Percentiles rank a stretch among this genome's conserved stretches.
phyloP scores from a whole-genome alignment of 2,329 filamentous ascomycete genomes.

The Apiospora saccharicola region DNA sequence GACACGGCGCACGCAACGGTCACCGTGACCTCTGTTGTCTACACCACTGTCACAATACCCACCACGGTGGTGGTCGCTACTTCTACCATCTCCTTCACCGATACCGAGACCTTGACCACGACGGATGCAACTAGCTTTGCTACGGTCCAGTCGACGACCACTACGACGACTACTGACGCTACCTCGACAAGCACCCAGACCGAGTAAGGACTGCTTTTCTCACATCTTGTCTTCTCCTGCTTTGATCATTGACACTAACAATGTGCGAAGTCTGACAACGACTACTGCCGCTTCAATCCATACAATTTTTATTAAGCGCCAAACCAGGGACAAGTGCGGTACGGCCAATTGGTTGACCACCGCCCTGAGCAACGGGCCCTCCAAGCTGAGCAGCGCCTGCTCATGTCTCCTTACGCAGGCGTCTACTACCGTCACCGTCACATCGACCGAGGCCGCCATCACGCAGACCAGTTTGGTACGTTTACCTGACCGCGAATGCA shows the following conservation, averaged over 20 bases:
- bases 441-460: not conserved
- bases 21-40: conserved; percentile 8
- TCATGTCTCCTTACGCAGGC: conserved; percentile 13
- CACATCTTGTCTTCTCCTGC: not conserved
- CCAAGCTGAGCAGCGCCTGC: conserved; percentile 1
- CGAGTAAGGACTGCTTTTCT: not conserved
- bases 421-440: conserved; percentile 1
- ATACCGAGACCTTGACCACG: not conserved
- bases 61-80: conserved; percentile 2
- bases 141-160: not conserved
- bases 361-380: conserved; percentile 1
- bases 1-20: not conserved
- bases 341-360: conserved; percentile 12
- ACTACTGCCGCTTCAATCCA: not conserved
- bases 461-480: not conserved
- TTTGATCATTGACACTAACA: not conserved
- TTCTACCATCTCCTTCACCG: not conserved
- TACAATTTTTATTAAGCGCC: not conserved
- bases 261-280: not conserved
- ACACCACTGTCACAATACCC: not conserved
- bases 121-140: not conserved
- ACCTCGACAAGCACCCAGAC: not conserved
- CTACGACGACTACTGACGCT: not conserved
- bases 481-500: too few species aligned
- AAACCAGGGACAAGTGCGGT: not conserved